Evolutionary conservation across 345 rosid genomes (phyloP).

Genomic region (Linum trigynum): DNA sequence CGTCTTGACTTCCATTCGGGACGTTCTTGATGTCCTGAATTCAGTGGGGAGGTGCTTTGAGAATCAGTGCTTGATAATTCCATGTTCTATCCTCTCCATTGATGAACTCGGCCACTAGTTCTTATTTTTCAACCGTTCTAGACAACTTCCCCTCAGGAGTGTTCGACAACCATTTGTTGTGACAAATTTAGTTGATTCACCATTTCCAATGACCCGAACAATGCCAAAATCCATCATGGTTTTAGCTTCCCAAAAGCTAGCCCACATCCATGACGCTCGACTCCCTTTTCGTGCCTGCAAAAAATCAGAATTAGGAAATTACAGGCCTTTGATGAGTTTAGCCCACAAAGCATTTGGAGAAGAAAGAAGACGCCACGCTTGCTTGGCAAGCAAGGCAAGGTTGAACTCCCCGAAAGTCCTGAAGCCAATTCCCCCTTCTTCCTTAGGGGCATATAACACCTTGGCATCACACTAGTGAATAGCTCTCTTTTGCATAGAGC

Average conservation of each 20-base stretch:
- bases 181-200: too few species aligned
- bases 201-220: too few species aligned
- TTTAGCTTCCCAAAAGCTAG: neutral
- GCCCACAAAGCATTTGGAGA: neutral
- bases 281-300: neutral
- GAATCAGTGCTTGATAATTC: too few species aligned
- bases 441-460: neutral
- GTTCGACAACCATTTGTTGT: too few species aligned
- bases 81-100: too few species aligned
- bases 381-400: neutral
- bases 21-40: too few species aligned
- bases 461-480: neutral
- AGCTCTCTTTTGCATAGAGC: neutral
- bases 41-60: too few species aligned
- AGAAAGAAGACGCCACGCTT: neutral
- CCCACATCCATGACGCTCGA: neutral
- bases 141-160: too few species aligned
- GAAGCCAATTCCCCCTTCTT: neutral
- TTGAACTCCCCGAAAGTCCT: neutral
- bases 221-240: too few species aligned
- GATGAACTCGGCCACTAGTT: too few species aligned
- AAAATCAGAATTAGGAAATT: neutral
- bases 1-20: too few species aligned
- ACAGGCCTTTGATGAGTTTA: neutral
- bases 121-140: too few species aligned